Evolutionary conservation across 768 basidiomycete genomes (phyloP).

Genomic region (Tricholoma hemisulphureum): DNA sequence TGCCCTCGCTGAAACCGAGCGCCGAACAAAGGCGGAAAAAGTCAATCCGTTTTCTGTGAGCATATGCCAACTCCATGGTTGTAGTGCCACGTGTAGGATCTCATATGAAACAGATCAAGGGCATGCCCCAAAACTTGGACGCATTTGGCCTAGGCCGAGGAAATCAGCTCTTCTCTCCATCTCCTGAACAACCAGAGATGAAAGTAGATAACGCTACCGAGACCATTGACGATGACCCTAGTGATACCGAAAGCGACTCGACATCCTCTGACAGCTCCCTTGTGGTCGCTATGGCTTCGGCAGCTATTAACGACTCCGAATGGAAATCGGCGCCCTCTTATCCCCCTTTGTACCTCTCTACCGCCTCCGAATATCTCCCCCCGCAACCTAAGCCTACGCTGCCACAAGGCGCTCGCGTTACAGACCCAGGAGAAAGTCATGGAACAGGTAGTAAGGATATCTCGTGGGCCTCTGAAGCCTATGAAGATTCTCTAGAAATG

Average conservation of each 20-base stretch:
- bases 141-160: slow-evolving; percentile 51
- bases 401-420: slow-evolving; percentile 42
- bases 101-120: slow-evolving; percentile 24
- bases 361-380: slow-evolving; percentile 68
- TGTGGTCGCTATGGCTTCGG: slow-evolving; percentile 55
- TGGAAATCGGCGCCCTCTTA: slow-evolving; percentile 70
- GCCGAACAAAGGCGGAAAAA: slow-evolving; percentile 31
- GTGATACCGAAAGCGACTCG: slow-evolving; percentile 35
- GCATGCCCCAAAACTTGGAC: slow-evolving; percentile 24
- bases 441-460: slow-evolving; percentile 45
- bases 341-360: slow-evolving; percentile 71
- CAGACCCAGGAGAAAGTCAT: slow-evolving; percentile 37
- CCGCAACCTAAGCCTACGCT: slow-evolving; percentile 50
- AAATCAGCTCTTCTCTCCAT: slow-evolving; percentile 54
- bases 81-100: slow-evolving; percentile 1
- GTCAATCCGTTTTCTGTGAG: slow-evolving; percentile 73
- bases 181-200: slow-evolving; percentile 13
- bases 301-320: slow-evolving; percentile 55
- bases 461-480: slow-evolving; percentile 68
- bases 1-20: slow-evolving; percentile 29
- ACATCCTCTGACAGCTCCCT: slow-evolving; percentile 48
- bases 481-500: slow-evolving; percentile 75
- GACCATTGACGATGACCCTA: slow-evolving; percentile 33
- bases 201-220: slow-evolving; percentile 30
- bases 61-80: slow-evolving; percentile 6